Evolutionary conservation across 306 rosid genomes (phyloP).

Genomic region (Abrus precatorius): DNA sequence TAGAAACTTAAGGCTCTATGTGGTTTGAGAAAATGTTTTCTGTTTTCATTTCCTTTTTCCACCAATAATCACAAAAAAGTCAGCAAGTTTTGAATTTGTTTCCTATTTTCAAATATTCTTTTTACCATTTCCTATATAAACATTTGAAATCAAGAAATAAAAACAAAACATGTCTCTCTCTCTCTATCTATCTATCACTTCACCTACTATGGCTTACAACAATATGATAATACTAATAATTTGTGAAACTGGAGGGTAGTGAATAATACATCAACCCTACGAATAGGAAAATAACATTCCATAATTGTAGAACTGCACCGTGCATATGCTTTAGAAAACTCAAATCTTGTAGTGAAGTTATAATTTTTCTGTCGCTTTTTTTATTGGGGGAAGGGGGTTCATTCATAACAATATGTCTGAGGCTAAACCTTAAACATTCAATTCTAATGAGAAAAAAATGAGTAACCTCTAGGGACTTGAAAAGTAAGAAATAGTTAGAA

Average conservation of each 20-base stretch:
- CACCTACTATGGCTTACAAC: neutral
- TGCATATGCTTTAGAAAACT: neutral
- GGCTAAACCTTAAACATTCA: neutral
- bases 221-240: neutral
- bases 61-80: too few species aligned
- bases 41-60: too few species aligned
- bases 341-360: neutral
- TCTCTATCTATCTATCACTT: neutral
- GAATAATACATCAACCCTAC: conserved; percentile 19
- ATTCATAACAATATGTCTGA: conserved; percentile 18
- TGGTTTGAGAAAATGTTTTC: too few species aligned
- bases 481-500: neutral
- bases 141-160: too few species aligned
- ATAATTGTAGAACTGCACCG: conserved; percentile 24
- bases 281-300: neutral
- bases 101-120: too few species aligned
- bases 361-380: neutral
- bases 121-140: too few species aligned
- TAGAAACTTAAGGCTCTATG: neutral
- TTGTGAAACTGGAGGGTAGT: conserved; percentile 5
- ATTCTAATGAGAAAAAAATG: neutral
- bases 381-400: neutral
- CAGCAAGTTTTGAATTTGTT: too few species aligned
- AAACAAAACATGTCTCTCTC: neutral
- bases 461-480: neutral